Percentiles rank a stretch among this genome's conserved stretches.
phyloP scores from a whole-genome alignment of 768 basidiomycete species.

The Lentinula aciculospora region DNA sequence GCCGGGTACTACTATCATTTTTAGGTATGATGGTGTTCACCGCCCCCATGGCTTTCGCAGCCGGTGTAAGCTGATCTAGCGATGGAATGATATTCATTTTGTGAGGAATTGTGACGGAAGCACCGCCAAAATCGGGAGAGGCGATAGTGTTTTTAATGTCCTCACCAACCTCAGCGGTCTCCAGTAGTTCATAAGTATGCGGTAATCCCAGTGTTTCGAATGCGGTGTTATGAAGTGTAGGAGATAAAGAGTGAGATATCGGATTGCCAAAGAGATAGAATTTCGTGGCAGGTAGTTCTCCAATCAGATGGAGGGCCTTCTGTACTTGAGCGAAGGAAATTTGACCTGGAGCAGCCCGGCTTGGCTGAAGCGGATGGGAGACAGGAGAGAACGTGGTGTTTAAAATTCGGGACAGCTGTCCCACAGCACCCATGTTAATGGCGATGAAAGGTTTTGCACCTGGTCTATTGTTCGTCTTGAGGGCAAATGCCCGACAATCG shows the following conservation, averaged over 20 bases:
- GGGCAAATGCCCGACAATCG: constrained; percentile 66
- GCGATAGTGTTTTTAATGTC: constrained; percentile 59
- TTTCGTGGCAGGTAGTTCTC: constrained; percentile 63
- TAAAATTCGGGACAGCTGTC: constrained; percentile 87
- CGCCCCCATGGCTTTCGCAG: constrained; percentile 85
- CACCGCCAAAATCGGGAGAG: constrained; percentile 82
- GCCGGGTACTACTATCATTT: constrained; percentile 25
- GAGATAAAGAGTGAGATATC: constrained; percentile 86
- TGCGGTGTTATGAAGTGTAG: constrained; percentile 87
- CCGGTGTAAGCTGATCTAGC: constrained; percentile 72
- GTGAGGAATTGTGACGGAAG: constrained; percentile 94
- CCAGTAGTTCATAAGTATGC: constrained; percentile 73
- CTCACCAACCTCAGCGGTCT: constrained; percentile 62
- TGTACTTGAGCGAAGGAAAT: constrained; percentile 86
- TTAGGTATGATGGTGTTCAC: constrained; percentile 87
- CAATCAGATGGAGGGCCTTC: constrained; percentile 72
- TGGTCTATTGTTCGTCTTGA: constrained; percentile 33
- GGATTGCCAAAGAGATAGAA: constrained; percentile 91
- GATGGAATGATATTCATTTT: constrained; percentile 87
- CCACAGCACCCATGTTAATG: constrained; percentile 88
- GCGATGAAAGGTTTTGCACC: constrained; percentile 81
- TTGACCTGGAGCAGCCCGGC: constrained; percentile 89
- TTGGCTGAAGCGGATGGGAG: constrained; percentile 83
- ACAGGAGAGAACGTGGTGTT: constrained; percentile 86
- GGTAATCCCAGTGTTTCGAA: constrained; percentile 81